These are phyloP conservation scores for Blastomyces percursus DNA, from an alignment of 2,329 filamentous ascomycete genomes.

Conservation along the genomic window DNA sequence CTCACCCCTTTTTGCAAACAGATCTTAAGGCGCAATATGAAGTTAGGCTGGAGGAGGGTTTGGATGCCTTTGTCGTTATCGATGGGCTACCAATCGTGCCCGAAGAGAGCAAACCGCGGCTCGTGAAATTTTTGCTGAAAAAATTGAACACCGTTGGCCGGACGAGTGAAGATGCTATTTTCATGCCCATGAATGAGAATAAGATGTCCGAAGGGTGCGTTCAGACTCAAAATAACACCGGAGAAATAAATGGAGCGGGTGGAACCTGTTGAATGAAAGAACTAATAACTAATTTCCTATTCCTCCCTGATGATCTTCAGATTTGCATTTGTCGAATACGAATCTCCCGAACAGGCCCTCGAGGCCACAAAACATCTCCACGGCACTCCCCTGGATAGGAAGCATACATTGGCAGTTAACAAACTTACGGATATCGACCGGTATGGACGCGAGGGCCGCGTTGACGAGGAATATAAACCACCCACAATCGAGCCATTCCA, in stretches of 20 bases:
- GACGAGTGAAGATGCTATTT: slow-evolving; percentile 74
- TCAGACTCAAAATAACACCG: neutral
- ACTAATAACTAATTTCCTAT: slow-evolving; percentile 9
- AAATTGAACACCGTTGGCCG: slow-evolving; percentile 80
- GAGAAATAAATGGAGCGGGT: no score
- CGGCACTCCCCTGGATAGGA: slow-evolving; percentile 84
- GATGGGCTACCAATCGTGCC: slow-evolving; percentile 85
- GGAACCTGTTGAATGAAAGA: neutral
- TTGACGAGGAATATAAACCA: slow-evolving; percentile 79
- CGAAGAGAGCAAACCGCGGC: slow-evolving; percentile 83
- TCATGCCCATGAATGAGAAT: slow-evolving; percentile 86
- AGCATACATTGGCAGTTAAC: slow-evolving; percentile 89
- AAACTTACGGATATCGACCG: slow-evolving; percentile 97
- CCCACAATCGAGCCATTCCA: slow-evolving; percentile 75
- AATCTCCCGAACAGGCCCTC: slow-evolving; percentile 76
- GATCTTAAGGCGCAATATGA: slow-evolving; percentile 92
- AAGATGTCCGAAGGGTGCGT: slow-evolving; percentile 75
- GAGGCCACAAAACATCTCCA: slow-evolving; percentile 84
- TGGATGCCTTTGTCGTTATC: slow-evolving; percentile 92
- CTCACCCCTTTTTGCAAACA: slow-evolving; percentile 22
- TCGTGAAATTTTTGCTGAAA: slow-evolving; percentile 90
- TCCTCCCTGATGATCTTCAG: slow-evolving; percentile 35
- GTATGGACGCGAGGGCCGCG: slow-evolving; percentile 82
- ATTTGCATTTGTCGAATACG: slow-evolving; percentile 96
- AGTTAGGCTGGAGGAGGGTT: slow-evolving; percentile 87